phyloP scores from a whole-genome alignment of 2,329 filamentous ascomycete species.

The Neonectria faginata region DNA sequence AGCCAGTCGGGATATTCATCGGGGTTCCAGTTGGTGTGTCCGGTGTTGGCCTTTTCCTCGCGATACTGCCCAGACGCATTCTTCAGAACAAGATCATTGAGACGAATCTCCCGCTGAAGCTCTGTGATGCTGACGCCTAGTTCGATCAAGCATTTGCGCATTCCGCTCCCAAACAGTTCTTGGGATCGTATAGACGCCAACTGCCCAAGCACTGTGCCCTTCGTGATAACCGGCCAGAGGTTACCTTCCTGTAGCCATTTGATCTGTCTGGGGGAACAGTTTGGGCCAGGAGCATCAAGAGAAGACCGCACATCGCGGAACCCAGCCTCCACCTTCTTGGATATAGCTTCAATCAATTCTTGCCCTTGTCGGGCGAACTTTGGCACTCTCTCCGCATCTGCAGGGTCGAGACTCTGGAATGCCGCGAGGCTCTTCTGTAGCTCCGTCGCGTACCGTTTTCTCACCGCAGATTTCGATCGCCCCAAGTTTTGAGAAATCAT shows the following conservation, averaged over 20 bases:
- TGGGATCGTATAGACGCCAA: slow-evolving; percentile 33
- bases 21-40: slow-evolving; percentile 68
- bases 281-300: slow-evolving; percentile 19
- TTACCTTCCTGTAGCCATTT: slow-evolving; percentile 40
- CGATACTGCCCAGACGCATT: slow-evolving; percentile 59
- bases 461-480: slow-evolving; percentile 35
- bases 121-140: slow-evolving; percentile 39
- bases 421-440: slow-evolving; percentile 37
- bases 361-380: slow-evolving; percentile 21
- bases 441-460: slow-evolving; percentile 35
- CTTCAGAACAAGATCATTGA: slow-evolving; percentile 68
- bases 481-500: slow-evolving; percentile 27
- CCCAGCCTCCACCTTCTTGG: slow-evolving; percentile 10
- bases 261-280: slow-evolving; percentile 30
- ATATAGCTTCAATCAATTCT: slow-evolving; percentile 14
- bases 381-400: neutral
- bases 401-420: slow-evolving; percentile 30
- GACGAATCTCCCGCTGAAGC: slow-evolving; percentile 47
- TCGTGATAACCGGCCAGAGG: slow-evolving; percentile 42
- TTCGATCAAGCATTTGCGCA: slow-evolving; percentile 34
- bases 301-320: slow-evolving; percentile 29
- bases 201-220: slow-evolving; percentile 32
- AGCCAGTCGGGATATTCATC: slow-evolving; percentile 70
- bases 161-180: slow-evolving; percentile 38
- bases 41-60: slow-evolving; percentile 57